Evolutionary conservation across 139 green algal species (phyloP).

Genomic region (Tetraselmis chui): DNA sequence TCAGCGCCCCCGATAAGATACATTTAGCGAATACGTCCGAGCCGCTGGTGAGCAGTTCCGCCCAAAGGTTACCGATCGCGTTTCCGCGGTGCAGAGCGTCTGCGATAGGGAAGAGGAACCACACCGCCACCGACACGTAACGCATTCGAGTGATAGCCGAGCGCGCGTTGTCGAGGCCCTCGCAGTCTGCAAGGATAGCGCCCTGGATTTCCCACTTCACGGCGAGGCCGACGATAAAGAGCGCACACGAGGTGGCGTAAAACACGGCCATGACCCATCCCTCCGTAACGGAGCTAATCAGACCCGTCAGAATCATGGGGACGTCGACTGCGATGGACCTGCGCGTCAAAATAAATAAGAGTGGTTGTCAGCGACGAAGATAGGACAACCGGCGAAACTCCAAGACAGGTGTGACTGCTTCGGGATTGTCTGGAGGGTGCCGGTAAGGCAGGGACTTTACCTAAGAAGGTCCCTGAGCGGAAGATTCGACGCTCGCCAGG

Average conservation of each 20-base stretch:
- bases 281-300: neutral
- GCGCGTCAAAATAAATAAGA: too few relatives aligned
- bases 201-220: neutral
- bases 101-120: neutral
- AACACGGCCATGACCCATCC: neutral
- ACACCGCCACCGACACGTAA: neutral
- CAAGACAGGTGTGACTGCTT: too few relatives aligned
- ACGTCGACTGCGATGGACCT: neutral
- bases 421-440: too few relatives aligned
- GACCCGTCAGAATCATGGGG: neutral
- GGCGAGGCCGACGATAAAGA: neutral
- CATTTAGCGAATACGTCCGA: neutral
- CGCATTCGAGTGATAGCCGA: neutral
- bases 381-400: too few relatives aligned
- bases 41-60: neutral
- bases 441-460: too few relatives aligned
- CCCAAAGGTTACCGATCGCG: neutral
- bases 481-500: neutral
- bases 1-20: neutral
- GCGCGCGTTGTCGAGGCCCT: neutral
- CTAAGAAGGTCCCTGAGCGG: too few relatives aligned
- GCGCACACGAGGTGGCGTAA: neutral
- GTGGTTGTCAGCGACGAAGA: too few relatives aligned
- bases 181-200: neutral
- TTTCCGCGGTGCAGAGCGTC: neutral